phyloP scores from a whole-genome alignment of 768 basidiomycete genomes.

The Leucosporidium scottii region DNA sequence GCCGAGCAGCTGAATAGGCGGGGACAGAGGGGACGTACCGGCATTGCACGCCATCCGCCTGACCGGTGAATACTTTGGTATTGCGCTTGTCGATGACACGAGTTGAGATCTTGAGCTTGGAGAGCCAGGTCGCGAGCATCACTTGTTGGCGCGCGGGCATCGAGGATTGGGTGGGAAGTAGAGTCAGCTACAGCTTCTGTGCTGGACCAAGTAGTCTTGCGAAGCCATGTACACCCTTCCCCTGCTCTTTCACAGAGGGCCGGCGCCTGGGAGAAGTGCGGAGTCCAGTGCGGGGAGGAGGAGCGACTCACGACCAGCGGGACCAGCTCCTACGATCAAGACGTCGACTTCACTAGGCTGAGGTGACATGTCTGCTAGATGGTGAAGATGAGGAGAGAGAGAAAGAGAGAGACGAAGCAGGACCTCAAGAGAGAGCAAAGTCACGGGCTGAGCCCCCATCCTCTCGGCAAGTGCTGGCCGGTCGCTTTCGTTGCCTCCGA shows the following conservation, averaged over 20 bases:
- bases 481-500: too few species aligned
- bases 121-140: conserved; percentile 29
- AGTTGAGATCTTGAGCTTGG: conserved; percentile 23
- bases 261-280: too few species aligned
- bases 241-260: neutral
- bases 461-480: too few species aligned
- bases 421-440: too few species aligned
- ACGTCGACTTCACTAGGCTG: conserved; percentile 13
- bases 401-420: too few species aligned
- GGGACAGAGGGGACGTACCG: neutral
- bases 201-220: conserved; percentile 9
- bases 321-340: conserved; percentile 29
- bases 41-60: conserved; percentile 16
- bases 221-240: conserved; percentile 2
- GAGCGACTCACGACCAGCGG: conserved; percentile 9
- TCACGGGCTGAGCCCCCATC: too few species aligned
- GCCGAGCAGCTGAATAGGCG: neutral
- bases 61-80: conserved; percentile 13
- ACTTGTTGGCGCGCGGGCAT: too few species aligned
- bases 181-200: neutral
- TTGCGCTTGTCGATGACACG: conserved; percentile 23
- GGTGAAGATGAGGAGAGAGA: too few species aligned
- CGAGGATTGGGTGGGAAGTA: neutral
- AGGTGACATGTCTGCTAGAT: too few species aligned
- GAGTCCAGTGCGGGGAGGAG: too few species aligned